These are phyloP conservation scores for Candida mesenterica DNA, from an alignment of 1,139 yeast species.

Conservation along the genomic window DNA sequence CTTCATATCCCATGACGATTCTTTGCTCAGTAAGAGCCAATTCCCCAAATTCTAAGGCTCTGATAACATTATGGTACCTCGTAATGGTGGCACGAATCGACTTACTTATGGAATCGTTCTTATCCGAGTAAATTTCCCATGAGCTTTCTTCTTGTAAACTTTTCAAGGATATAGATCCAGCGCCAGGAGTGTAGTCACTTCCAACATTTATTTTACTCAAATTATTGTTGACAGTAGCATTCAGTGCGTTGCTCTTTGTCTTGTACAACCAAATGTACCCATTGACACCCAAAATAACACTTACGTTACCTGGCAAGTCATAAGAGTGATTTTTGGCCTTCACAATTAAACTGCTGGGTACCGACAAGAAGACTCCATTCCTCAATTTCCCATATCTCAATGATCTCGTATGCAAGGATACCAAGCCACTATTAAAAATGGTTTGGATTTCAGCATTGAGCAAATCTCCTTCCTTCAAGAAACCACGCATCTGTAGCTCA, in stretches of 20 bases:
- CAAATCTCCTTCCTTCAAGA: conserved; percentile 95
- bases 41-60: conserved; percentile 77
- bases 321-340: conserved; percentile 86
- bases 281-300: conserved; percentile 87
- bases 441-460: conserved; percentile 96
- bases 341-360: conserved; percentile 79
- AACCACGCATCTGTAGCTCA: conserved; percentile 92
- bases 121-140: conserved; percentile 92
- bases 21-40: conserved; percentile 84
- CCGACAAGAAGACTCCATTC: conserved; percentile 79
- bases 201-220: conserved; percentile 40
- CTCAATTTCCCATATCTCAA: conserved; percentile 92
- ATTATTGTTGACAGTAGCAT: conserved; percentile 17
- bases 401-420: conserved; percentile 92
- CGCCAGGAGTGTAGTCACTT: conserved; percentile 52
- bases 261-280: conserved; percentile 93
- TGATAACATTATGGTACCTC: conserved; percentile 79
- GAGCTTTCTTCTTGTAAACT: conserved; percentile 91
- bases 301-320: conserved; percentile 86
- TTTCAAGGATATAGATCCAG: conserved; percentile 69
- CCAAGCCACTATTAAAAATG: conserved; percentile 84
- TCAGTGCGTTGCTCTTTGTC: conserved; percentile 36
- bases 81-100: conserved; percentile 72
- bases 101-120: conserved; percentile 68
- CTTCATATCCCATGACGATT: conserved; percentile 80